Conservation (phyloP, 2,329 filamentous ascomycete genomes). For the Ceratocystis albifundus region DNA sequence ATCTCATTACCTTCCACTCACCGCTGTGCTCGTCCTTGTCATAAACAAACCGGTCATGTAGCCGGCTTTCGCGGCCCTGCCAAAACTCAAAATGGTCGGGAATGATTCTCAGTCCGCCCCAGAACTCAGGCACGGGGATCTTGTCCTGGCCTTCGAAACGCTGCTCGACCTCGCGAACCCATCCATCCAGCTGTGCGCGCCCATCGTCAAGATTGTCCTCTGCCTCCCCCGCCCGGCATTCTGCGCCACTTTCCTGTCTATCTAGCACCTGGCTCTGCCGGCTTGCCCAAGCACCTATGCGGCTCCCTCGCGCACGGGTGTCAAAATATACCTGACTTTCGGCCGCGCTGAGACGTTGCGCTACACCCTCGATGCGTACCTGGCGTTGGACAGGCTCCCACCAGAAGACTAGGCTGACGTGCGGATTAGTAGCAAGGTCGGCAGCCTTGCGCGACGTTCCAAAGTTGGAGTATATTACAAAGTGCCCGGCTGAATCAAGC, state of each 20-base stretch:
- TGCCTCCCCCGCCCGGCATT: constrained; percentile 21
- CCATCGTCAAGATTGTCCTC: constrained; percentile 46
- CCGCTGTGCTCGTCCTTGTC: constrained; percentile 32
- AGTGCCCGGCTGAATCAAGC: constrained; percentile 54
- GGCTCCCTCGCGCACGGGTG: constrained; percentile 61
- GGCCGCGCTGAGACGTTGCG: constrained; percentile 52
- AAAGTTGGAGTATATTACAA: constrained; percentile 90
- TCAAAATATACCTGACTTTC: constrained; percentile 63
- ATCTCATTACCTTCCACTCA: constrained; percentile 56
- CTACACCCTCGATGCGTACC: constrained; percentile 73
- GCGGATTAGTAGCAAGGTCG: constrained; percentile 61
- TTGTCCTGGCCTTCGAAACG: constrained; percentile 62
- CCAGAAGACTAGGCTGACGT: constrained; percentile 78
- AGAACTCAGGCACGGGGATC: constrained; percentile 86
- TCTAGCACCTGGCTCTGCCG: constrained; percentile 68
- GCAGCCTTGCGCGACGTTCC: constrained; percentile 58
- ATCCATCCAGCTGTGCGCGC: constrained; percentile 59
- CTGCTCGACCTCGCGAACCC: constrained; percentile 65
- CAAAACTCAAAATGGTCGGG: constrained; percentile 90
- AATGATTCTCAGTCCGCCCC: constrained; percentile 79
- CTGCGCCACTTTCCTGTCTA: constrained; percentile 29
- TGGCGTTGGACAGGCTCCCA: constrained; percentile 81
- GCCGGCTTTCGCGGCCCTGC: constrained; percentile 76
- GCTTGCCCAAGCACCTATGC: constrained; percentile 89
- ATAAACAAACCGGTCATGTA: constrained; percentile 92